Evolutionary conservation across 2,329 filamentous ascomycete species (phyloP), one percentile per base, ranked within the genome.

Genomic region (Alternaria sp.): DNA sequence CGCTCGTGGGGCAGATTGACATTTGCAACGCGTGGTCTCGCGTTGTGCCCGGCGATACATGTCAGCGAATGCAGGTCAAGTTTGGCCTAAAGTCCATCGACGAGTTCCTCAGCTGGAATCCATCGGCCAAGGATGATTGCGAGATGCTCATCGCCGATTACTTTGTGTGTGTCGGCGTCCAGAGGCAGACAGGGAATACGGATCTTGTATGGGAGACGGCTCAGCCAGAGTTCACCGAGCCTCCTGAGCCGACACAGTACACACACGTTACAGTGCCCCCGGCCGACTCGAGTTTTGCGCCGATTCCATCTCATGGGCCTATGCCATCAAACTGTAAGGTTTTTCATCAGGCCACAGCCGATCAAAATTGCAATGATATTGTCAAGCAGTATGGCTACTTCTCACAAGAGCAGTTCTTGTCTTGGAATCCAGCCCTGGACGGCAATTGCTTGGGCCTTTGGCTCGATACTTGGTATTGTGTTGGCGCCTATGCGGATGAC

Each of bases 381-480:
- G 52, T 55, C 10, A 55, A 13, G 7, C 15, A 23, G 40, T 45
- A 55, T 25, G 52, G 52, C 25, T 55, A 55, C 40, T 55, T 55
- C 40, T 55, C 52, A 6, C 52, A 55, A 55, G 10, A 55, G 21
- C 36, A 55, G 15, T 55, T 45, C 52, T 17, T 55, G 36, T 11
- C 40, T 23, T 55, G 36, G 52, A 55, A 55, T n/a, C 52, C 52
- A 13, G 52, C 25, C 7, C 52, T 55, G 6, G 23, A 32, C 21
- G 36, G 52, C 25, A 55, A 55, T 55, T 55, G 52, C 23, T 9
- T 32, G 9, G 52, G 52, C 12, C 52, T 55, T 17, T 55, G 36
- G 52, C 52, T 55, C 40, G 25, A 55, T 25, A 55, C 36, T 13
- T 55, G 52, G 52, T 55, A 55, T 15, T 55, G 52, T 13, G 40